These are phyloP conservation scores for Rhodotorula sp. DNA, from an alignment of 1,284 basidiomycete species.

Conservation along the genomic window DNA sequence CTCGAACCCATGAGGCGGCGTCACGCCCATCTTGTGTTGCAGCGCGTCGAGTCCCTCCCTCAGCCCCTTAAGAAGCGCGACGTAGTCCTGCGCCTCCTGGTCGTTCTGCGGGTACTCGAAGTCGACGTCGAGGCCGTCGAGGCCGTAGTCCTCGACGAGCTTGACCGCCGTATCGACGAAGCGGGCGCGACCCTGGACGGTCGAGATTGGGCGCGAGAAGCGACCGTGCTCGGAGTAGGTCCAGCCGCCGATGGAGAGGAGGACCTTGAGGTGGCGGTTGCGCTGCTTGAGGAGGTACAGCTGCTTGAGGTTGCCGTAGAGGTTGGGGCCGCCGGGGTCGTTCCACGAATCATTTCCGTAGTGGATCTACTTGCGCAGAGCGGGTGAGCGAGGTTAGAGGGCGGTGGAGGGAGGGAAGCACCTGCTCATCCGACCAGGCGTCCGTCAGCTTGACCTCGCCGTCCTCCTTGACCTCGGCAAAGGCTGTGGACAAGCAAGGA, in stretches of 20 bases:
- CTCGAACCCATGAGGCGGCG: conserved; percentile 52
- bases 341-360: conserved; percentile 82
- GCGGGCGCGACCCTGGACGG: conserved; percentile 56
- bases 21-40: conserved; percentile 43
- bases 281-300: conserved; percentile 77
- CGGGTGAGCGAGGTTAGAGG: not conserved
- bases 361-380: conserved; percentile 48
- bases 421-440: conserved; percentile 77
- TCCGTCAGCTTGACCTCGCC: conserved; percentile 68
- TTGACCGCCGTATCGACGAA: conserved; percentile 74
- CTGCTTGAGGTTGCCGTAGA: conserved; percentile 79
- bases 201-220: conserved; percentile 38
- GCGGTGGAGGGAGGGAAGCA: conserved; percentile 43
- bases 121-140: conserved; percentile 65
- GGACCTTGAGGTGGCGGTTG: conserved; percentile 58
- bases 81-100: conserved; percentile 56
- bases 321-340: conserved; percentile 55
- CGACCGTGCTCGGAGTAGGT: conserved; percentile 43
- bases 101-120: conserved; percentile 57
- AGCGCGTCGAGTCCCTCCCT: conserved; percentile 54
- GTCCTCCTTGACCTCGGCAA: conserved; percentile 74
- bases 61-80: conserved; percentile 55
- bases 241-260: conserved; percentile 53
- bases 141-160: conserved; percentile 79
- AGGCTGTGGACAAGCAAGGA: conserved; percentile 54